Evolutionary conservation across 2,329 filamentous ascomycete genomes (phyloP), one percentile per base, ranked within the genome.

Genomic region (Bipolaris bicolor): DNA sequence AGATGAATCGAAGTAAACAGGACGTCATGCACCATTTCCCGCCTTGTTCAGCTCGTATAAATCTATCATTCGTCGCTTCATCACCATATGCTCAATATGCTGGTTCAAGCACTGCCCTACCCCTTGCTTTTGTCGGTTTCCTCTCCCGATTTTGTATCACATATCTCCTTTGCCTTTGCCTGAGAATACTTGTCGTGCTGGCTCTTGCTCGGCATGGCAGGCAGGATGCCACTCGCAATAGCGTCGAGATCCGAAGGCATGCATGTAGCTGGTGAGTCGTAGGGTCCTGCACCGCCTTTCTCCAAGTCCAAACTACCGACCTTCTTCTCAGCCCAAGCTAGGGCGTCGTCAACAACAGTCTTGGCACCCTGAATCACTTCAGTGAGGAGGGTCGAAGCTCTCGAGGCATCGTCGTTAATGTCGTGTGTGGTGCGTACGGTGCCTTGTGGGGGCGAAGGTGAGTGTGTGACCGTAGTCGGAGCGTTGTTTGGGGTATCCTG

Each of bases 241-340:
- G 60, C 59, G 61, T 76, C 74, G 11, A 77, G 58, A 48, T 77
- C 73, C 7, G 69, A 73, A 15, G 68, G 67, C 13, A 64, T 64
- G 52, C 73, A 75, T 13, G 68, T 75, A 11, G 65, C 68, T 4
- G 66, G 68, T 20, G 67, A 73, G 5, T 64, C 51, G 29, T 76
- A 77, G 3, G 72, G 74, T 11, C 72, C 73, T n/a, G 65, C 59
- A 22, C 57, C 62, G 20, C 70, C 65, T 26, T 70, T 60, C 7
- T 64, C 57, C 15, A 39, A 52, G 26, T 61, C 56, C 40, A 76
- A 45, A 11, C 63, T 54, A 9, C 67, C 64, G 13, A 57, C 66
- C 34, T 72, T 73, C 44, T 67, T 58, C 51, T 72, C 67, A 1
- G 65, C 65, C 70, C 71, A 74, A 2, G 58, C 53, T 7, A 72